phyloP scores from a whole-genome alignment of 192 early-diverging fungal species.

The Coemansia umbellata region DNA sequence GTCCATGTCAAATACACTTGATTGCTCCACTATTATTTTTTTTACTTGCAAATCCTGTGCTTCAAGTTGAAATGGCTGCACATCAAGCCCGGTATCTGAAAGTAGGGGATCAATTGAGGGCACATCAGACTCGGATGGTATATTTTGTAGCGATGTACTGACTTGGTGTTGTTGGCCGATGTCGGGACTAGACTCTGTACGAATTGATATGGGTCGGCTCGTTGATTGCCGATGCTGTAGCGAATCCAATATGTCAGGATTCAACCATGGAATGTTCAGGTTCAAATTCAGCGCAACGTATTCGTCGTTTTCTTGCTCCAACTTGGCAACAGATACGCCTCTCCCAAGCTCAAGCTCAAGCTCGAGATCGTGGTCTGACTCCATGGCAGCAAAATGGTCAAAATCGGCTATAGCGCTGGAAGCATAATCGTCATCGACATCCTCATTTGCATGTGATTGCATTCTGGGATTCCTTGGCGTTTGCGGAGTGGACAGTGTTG shows the following conservation, averaged over 20 bases:
- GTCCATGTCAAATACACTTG: slow-evolving; percentile 11
- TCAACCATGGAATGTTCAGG: slow-evolving; percentile 46
- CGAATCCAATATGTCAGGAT: slow-evolving; percentile 6
- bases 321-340: background rate
- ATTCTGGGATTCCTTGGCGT: too few species aligned
- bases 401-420: too few species aligned
- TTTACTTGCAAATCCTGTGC: slow-evolving; percentile 1
- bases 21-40: background rate
- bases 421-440: too few species aligned
- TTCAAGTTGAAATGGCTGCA: slow-evolving; percentile 35
- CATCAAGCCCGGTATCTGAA: slow-evolving; percentile 29
- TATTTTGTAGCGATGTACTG: slow-evolving; percentile 4
- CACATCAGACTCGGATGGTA: slow-evolving; percentile 13
- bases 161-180: background rate
- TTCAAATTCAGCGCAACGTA: slow-evolving; percentile 5
- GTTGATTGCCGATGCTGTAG: background rate
- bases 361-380: too few species aligned
- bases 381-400: too few species aligned
- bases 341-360: slow-evolving; percentile 35
- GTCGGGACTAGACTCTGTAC: slow-evolving; percentile 22
- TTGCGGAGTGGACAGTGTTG: too few species aligned
- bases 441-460: too few species aligned
- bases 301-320: background rate
- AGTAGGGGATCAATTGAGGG: slow-evolving; percentile 29
- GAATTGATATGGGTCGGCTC: slow-evolving; percentile 9